Evolutionary conservation across 2,329 filamentous ascomycete species (phyloP).

Genomic region (Corynespora cassiicola): DNA sequence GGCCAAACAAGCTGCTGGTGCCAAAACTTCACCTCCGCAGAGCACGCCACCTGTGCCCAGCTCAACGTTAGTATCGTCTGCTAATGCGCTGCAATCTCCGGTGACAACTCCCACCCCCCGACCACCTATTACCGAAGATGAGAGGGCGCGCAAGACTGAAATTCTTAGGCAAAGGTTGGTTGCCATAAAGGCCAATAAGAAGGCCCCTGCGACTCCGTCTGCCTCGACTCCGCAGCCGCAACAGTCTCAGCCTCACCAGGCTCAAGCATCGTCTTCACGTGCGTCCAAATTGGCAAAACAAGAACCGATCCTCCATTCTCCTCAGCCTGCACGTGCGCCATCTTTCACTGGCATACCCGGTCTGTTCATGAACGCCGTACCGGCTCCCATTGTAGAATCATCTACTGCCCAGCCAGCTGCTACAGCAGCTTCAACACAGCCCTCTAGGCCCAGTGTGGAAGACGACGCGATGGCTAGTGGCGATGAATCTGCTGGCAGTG

Average conservation of each 20-base stretch:
- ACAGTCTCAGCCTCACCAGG: neutral
- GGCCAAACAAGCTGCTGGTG: slow-evolving; percentile 54
- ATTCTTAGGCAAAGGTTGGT: slow-evolving; percentile 80
- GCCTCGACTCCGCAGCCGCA: neutral
- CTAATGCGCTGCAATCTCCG: slow-evolving; percentile 18
- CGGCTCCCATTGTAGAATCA: slow-evolving; percentile 4
- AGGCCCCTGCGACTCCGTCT: slow-evolving; percentile 6
- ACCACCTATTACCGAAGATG: slow-evolving; percentile 39
- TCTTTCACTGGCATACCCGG: slow-evolving; percentile 56
- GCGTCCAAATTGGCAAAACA: slow-evolving; percentile 5
- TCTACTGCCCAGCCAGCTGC: slow-evolving; percentile 5
- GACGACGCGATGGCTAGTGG: too few relatives aligned
- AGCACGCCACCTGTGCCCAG: slow-evolving; percentile 22
- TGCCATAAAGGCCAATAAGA: slow-evolving; percentile 50
- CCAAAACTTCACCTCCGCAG: slow-evolving; percentile 28
- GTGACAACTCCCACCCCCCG: slow-evolving; percentile 18
- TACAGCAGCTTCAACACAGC: neutral
- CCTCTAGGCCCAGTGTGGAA: too few relatives aligned
- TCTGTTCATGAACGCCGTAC: slow-evolving; percentile 54
- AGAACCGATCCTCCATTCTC: too few relatives aligned
- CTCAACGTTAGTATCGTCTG: slow-evolving; percentile 12
- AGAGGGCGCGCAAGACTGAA: slow-evolving; percentile 72
- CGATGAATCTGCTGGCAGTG: slow-evolving; percentile 65
- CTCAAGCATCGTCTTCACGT: slow-evolving; percentile 8
- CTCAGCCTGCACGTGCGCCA: slow-evolving; percentile 11